These are phyloP conservation scores for Drosera capensis DNA, from an alignment of 148 eudicot species.

Conservation along the genomic window DNA sequence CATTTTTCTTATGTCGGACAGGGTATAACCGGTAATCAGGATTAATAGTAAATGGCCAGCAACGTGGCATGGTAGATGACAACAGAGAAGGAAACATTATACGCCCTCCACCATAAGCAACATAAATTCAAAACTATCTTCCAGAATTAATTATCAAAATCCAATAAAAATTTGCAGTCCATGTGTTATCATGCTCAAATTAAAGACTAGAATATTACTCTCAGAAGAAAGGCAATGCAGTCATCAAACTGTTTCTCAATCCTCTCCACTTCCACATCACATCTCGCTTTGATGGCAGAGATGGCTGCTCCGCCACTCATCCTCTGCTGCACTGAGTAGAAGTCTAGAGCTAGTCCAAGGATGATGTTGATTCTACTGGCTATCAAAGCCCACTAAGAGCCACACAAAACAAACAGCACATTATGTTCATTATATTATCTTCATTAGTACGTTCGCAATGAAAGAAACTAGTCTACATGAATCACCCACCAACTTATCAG, in stretches of 20 bases:
- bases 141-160: too few relatives aligned
- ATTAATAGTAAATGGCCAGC: too few relatives aligned
- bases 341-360: constrained; percentile 84
- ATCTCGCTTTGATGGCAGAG: constrained; percentile 70
- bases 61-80: too few relatives aligned
- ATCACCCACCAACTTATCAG: constrained; percentile 80
- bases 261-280: constrained; percentile 80
- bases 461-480: too few relatives aligned
- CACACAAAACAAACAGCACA: not conserved
- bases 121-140: too few relatives aligned
- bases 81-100: too few relatives aligned
- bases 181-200: constrained; percentile 3
- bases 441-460: too few relatives aligned
- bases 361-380: constrained; percentile 86
- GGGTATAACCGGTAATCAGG: too few relatives aligned
- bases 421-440: not conserved
- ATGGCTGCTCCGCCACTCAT: constrained; percentile 62
- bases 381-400: constrained; percentile 70
- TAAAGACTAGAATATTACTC: constrained; percentile 32
- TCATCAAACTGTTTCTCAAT: constrained; percentile 93
- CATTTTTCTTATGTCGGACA: too few relatives aligned
- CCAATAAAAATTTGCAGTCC: too few relatives aligned
- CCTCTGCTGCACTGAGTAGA: constrained; percentile 57
- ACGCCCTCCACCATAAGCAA: too few relatives aligned
- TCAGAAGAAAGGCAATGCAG: constrained; percentile 92